A percentile compares a stretch with the other conserved stretches of the same genome.
Conservation (phyloP, 2,329 filamentous ascomycete species). For the Penicillium sp. region DNA sequence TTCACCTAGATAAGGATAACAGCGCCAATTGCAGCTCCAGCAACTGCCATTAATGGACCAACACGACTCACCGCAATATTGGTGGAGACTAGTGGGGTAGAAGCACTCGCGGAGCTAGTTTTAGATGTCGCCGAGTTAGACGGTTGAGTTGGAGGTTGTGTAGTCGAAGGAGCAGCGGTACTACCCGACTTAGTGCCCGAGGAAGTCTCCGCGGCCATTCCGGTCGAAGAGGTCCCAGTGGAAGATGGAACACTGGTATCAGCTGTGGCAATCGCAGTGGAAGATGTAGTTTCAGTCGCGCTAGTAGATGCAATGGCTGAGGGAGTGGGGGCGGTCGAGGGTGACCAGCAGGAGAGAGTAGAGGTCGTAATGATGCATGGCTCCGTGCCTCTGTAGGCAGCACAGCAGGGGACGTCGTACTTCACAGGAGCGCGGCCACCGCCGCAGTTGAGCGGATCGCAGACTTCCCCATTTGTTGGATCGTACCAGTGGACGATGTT, state of each 20-base stretch:
- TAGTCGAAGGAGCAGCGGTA: slow-evolving; percentile 3
- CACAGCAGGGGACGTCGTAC: slow-evolving; percentile 13
- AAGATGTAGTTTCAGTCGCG: neutral
- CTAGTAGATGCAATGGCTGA: neutral
- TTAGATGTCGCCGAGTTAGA: neutral
- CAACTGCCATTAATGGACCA: slow-evolving; percentile 10
- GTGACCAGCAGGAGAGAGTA: slow-evolving; percentile 15
- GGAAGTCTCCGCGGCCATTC: neutral
- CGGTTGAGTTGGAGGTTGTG: slow-evolving; percentile 4
- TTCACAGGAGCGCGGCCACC: slow-evolving; percentile 17
- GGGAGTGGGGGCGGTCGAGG: slow-evolving; percentile 1
- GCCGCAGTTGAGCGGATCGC: slow-evolving; percentile 22
- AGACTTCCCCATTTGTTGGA: slow-evolving; percentile 19
- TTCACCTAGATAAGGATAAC: slow-evolving; percentile 5
- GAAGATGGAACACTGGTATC: neutral
- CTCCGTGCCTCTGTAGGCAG: slow-evolving; percentile 13
- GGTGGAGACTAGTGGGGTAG: neutral
- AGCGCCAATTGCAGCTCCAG: slow-evolving; percentile 11
- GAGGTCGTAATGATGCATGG: slow-evolving; percentile 7
- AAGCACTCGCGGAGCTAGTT: neutral
- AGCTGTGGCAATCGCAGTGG: neutral
- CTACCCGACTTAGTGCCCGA: neutral
- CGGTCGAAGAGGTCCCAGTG: neutral
- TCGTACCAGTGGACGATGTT: slow-evolving; percentile 19
- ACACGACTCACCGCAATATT: slow-evolving; percentile 4